phyloP scores from a whole-genome alignment of 1,284 basidiomycete species.

The Ganoderma multipileum region DNA sequence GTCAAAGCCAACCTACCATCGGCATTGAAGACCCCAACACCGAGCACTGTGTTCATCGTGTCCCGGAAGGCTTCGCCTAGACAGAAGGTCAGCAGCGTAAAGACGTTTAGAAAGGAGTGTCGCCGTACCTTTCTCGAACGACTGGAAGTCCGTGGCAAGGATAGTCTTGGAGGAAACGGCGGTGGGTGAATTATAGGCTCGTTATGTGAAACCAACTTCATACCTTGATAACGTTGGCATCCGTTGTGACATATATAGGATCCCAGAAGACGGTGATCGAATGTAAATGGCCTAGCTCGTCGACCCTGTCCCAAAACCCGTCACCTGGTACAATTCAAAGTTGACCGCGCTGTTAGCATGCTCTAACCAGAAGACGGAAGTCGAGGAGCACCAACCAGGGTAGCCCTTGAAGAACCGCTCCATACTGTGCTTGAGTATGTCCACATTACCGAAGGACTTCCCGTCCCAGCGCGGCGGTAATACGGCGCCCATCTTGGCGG shows the following conservation, averaged over 20 bases:
- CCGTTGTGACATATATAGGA: constrained; percentile 14
- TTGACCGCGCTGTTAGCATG: not conserved
- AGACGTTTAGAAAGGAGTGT: not conserved
- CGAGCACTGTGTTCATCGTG: constrained; percentile 28
- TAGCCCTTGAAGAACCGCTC: constrained; percentile 24
- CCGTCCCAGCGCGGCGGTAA: constrained; percentile 30
- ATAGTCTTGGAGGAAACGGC: constrained; percentile 23
- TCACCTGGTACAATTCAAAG: constrained; percentile 11
- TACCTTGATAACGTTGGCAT: constrained; percentile 23
- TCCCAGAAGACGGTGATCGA: constrained; percentile 13
- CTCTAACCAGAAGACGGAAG: not conserved
- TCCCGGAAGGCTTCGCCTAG: constrained; percentile 21
- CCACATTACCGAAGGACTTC: constrained; percentile 20
- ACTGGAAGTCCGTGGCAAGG: constrained; percentile 34
- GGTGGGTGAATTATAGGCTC: not conserved
- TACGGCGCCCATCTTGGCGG: constrained; percentile 24
- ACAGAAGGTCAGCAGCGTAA: too few species aligned
- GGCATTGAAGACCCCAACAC: constrained; percentile 32
- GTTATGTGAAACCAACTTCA: not conserved
- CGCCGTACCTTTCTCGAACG: constrained; percentile 33
- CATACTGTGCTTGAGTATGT: constrained; percentile 21
- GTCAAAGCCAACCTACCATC: constrained; percentile 21
- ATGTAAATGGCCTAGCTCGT: constrained; percentile 19
- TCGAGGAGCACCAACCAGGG: constrained; percentile 18
- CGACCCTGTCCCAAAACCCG: constrained; percentile 22